Percentiles rank a stretch among this genome's conserved stretches.
Evolutionary conservation across 495 filamentous ascomycete genomes (phyloP).

Genomic region (Penicillium mononematosum): DNA sequence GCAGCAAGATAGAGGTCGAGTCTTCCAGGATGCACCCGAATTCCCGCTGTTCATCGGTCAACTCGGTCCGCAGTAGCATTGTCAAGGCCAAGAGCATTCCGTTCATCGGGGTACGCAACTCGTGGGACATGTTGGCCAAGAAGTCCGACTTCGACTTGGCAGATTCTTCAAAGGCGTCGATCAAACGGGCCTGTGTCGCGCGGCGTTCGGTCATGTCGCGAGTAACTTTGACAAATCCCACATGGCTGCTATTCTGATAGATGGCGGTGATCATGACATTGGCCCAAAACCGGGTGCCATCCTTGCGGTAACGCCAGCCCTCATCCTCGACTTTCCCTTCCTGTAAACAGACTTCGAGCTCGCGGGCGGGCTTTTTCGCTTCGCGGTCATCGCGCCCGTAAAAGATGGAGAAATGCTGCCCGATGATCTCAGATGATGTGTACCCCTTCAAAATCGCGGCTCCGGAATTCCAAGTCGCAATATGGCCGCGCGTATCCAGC

Average conservation of each 20-base stretch:
- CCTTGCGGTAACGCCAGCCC: slow-evolving; percentile 63
- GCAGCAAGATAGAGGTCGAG: slow-evolving; percentile 77
- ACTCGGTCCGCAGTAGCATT: slow-evolving; percentile 62
- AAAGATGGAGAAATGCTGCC: slow-evolving; percentile 62
- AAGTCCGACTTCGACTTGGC: slow-evolving; percentile 66
- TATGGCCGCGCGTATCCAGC: slow-evolving; percentile 56
- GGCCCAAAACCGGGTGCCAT: slow-evolving; percentile 64
- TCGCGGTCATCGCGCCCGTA: slow-evolving; percentile 56
- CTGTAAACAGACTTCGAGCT: slow-evolving; percentile 56
- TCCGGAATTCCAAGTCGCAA: slow-evolving; percentile 63
- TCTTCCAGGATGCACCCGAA: slow-evolving; percentile 76
- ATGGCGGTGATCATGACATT: slow-evolving; percentile 65
- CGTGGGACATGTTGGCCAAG: slow-evolving; percentile 82
- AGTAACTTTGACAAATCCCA: slow-evolving; percentile 66
- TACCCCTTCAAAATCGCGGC: slow-evolving; percentile 62
- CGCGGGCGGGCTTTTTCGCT: slow-evolving; percentile 53
- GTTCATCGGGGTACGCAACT: slow-evolving; percentile 78
- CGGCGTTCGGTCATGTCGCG: slow-evolving; percentile 63
- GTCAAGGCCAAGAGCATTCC: slow-evolving; percentile 77
- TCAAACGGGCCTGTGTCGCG: slow-evolving; percentile 55
- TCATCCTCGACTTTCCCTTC: slow-evolving; percentile 64
- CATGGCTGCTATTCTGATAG: slow-evolving; percentile 54
- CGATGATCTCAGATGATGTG: slow-evolving; percentile 55
- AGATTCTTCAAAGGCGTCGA: slow-evolving; percentile 64
- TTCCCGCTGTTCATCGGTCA: slow-evolving; percentile 68